Base-by-base conservation (phyloP, 2,329 filamentous ascomycete species). In the Alternaria sp. region DNA sequence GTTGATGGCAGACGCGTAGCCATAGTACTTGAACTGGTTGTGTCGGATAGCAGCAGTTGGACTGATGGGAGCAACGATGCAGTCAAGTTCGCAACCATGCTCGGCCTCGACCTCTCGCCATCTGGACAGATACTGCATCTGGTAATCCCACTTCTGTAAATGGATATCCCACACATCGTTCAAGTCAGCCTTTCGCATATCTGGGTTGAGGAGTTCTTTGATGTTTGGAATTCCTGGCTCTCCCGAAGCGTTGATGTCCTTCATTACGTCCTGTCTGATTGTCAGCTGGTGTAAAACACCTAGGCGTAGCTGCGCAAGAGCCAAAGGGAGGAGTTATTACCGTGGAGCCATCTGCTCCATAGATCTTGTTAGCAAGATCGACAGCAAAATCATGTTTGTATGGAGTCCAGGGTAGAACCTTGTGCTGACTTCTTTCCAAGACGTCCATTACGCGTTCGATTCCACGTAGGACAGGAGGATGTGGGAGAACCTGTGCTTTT, bases 211-310 rank as follows among this genome's bases (percentile, higher is more conserved):
- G 27, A 65, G 56, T 32, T 64, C 41, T 16, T 51, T 57, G 58
- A 63, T 54, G 38, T 60, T 60, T 11, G 56, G 63, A 48, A 63
- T 63, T 2, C 45, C 56, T 1, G 60, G 51, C 46, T 59, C 54
- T n/a, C 51, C 55, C 2, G 60, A 62, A 10, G 60, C 50, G 28
- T 50, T 44, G 28, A 86, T 85, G 18, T 84, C 85, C 72, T 86
- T 80, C 59, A 86, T 87, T 4, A 59, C 51, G 5, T 59, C 51
- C 57, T 59, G 18, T 40, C 2, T 7, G 10, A 5, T 11, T 27
- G 43, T 54, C 14, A 55, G 43, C 30, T 16, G 25, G 60, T 27
- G 30, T 52, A 25, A 18, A 5, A 45, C 18, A 22, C 16, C 22
- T 7, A 27, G 8, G n/a, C 11, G 20, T 0, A 18, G 22, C 46